Evolutionary conservation across 345 rosid genomes (phyloP), one percentile per base, ranked within the genome.

Genomic region (Citrus inodora): DNA sequence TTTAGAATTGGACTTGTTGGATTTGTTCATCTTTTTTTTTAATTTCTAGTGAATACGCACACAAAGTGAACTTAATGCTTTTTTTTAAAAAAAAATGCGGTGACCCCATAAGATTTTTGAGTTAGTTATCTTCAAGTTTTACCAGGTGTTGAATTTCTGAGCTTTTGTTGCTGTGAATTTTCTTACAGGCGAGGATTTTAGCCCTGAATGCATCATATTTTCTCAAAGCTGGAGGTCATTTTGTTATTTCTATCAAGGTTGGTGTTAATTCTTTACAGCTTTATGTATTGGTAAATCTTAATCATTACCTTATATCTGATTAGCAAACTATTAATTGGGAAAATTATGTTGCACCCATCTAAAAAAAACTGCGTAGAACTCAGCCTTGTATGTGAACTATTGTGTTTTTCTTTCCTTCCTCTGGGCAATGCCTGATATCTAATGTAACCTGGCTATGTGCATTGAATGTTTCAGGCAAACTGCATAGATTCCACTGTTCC

Each of bases 221-320:
- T 42, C 89, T 97, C 53, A 97, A 97, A 83, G 62, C 99, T 40
- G 98, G 98, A 48, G 98, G 98, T 4, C 97, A 97, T 83, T 97
- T 97, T 85, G 99, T 97, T 14, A 97, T 97, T 67, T 97, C 99
- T 46, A 97, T 97, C 58, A 97, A 97, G 99, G 99, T 97, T 65
- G 22, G 91, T 82, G 33, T 75, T 59, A 42, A 28, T 6, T 46
- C 17, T 42, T 59, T 46, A 14, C 55, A 63, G 38, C 32, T 1
- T 22, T 56, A 5, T 33, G 13, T 6, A 10, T 58, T 0, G 46
- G 48, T 10, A 9, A 51, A 55, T 3, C 8, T 27, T 71, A 9
- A 32, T 32, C 14, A 71, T 55, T 22, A 1, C 21, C 2, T 4
- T 37, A 7, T 62, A 9, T 40, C 48, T 40, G 9, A 40, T 13